These are phyloP conservation scores for Trametes cingulata DNA, from an alignment of 768 basidiomycete species.

Conservation along the genomic window DNA sequence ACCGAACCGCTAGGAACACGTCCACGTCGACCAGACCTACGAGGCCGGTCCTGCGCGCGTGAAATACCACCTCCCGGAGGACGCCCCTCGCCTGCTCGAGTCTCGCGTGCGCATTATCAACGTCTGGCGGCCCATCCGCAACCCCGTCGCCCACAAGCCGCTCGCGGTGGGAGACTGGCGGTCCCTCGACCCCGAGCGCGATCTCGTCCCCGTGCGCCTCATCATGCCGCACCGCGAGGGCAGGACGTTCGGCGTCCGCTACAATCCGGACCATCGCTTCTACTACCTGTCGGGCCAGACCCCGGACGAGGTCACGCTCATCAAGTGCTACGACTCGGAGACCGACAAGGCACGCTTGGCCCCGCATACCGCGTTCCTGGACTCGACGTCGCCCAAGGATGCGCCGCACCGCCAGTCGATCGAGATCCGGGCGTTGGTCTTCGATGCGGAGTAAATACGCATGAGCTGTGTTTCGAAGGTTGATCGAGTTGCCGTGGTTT, in stretches of 20 bases:
- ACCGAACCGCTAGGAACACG: constrained; percentile 30
- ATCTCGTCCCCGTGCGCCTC: constrained; percentile 37
- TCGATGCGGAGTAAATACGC: constrained; percentile 31
- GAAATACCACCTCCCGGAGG: constrained; percentile 38
- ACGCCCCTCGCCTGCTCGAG: constrained; percentile 42
- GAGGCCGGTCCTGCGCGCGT: constrained; percentile 38
- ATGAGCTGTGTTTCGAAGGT: neutral
- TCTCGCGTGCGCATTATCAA: too few relatives aligned
- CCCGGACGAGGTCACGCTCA: constrained; percentile 40
- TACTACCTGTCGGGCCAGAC: constrained; percentile 39
- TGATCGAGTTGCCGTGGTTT: too few relatives aligned
- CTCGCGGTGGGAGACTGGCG: constrained; percentile 43
- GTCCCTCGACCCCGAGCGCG: constrained; percentile 33
- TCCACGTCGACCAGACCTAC: constrained; percentile 47
- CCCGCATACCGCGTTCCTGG: constrained; percentile 39
- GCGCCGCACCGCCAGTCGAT: constrained; percentile 40
- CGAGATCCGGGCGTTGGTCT: constrained; percentile 40
- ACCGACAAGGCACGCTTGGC: constrained; percentile 37
- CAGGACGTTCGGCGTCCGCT: constrained; percentile 34
- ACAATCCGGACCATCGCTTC: constrained; percentile 38
- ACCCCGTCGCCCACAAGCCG: constrained; percentile 40
- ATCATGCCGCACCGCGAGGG: constrained; percentile 37
- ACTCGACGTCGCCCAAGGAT: constrained; percentile 31
- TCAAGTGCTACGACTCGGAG: constrained; percentile 44
- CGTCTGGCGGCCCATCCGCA: constrained; percentile 44